Evolutionary conservation across 1,284 basidiomycete genomes (phyloP).

Genomic region (Cyathus pygmaeus): DNA sequence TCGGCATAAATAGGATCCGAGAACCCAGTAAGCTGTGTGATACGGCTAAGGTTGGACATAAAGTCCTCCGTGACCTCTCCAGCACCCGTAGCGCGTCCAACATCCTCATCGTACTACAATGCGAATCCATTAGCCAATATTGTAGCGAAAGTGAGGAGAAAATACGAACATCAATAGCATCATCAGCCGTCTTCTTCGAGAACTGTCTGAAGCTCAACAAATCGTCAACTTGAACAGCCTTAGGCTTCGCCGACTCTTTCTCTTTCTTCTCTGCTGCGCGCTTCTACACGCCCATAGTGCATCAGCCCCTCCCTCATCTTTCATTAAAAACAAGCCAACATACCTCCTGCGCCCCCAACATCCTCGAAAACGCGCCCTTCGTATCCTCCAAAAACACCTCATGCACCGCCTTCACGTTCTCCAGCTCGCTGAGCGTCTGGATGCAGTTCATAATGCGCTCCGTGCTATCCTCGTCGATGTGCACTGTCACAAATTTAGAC

Average conservation of each 20-base stretch:
- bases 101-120: slow-evolving; percentile 85
- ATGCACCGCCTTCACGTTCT: slow-evolving; percentile 69
- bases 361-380: slow-evolving; percentile 92
- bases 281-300: slow-evolving; percentile 71
- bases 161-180: slow-evolving; percentile 81
- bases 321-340: slow-evolving; percentile 8
- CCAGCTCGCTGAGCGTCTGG: slow-evolving; percentile 87
- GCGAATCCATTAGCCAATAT: slow-evolving; percentile 4
- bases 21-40: slow-evolving; percentile 97
- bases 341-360: slow-evolving; percentile 93
- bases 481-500: slow-evolving; percentile 91
- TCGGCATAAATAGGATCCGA: slow-evolving; percentile 99
- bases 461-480: slow-evolving; percentile 97
- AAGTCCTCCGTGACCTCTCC: slow-evolving; percentile 92
- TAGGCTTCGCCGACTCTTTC: slow-evolving; percentile 78
- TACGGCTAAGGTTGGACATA: slow-evolving; percentile 94
- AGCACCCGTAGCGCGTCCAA: slow-evolving; percentile 90
- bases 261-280: slow-evolving; percentile 87
- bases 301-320: slow-evolving; percentile 8
- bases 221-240: slow-evolving; percentile 92
- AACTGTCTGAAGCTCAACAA: slow-evolving; percentile 94
- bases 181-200: slow-evolving; percentile 87
- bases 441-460: slow-evolving; percentile 98
- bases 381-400: slow-evolving; percentile 95
- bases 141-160: slow-evolving; percentile 3